Evolutionary conservation across 352 stramenopile species (phyloP).

Genomic region (Globisporangium polare): DNA sequence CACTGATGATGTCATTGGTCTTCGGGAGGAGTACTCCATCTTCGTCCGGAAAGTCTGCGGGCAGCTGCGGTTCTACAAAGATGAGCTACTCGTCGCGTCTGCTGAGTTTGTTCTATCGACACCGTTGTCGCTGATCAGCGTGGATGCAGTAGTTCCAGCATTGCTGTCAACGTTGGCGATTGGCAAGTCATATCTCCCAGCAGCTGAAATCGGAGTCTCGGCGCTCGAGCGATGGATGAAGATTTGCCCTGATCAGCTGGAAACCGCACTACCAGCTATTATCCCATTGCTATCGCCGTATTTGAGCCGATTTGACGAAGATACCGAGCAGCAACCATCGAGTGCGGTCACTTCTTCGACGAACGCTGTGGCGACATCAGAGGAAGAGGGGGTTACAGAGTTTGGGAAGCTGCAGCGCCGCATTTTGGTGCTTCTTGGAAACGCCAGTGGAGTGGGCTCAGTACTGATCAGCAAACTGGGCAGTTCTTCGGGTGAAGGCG

Average conservation of each 20-base stretch:
- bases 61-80: constrained; percentile 70
- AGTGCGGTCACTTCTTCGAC: not conserved
- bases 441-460: constrained; percentile 39
- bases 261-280: constrained; percentile 30
- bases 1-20: not conserved
- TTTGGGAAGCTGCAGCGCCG: constrained; percentile 51
- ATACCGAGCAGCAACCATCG: constrained; percentile 6
- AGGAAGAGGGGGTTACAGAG: constrained; percentile 22
- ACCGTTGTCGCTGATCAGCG: constrained; percentile 32
- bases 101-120: constrained; percentile 56
- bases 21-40: constrained; percentile 25
- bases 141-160: constrained; percentile 27
- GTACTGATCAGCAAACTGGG: constrained; percentile 39
- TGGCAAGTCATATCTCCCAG: constrained; percentile 57
- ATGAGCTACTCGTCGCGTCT: constrained; percentile 65
- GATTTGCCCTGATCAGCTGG: constrained; percentile 22
- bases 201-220: constrained; percentile 48
- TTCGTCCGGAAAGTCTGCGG: constrained; percentile 43
- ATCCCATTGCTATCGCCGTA: constrained; percentile 49
- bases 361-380: constrained; percentile 10
- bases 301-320: constrained; percentile 37
- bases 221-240: constrained; percentile 57
- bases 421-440: constrained; percentile 57
- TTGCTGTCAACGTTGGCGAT: constrained; percentile 52
- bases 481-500: constrained; percentile 9